These are phyloP conservation scores for Teunomyces atbi DNA, from an alignment of 805 yeast genomes.

Conservation along the genomic window DNA sequence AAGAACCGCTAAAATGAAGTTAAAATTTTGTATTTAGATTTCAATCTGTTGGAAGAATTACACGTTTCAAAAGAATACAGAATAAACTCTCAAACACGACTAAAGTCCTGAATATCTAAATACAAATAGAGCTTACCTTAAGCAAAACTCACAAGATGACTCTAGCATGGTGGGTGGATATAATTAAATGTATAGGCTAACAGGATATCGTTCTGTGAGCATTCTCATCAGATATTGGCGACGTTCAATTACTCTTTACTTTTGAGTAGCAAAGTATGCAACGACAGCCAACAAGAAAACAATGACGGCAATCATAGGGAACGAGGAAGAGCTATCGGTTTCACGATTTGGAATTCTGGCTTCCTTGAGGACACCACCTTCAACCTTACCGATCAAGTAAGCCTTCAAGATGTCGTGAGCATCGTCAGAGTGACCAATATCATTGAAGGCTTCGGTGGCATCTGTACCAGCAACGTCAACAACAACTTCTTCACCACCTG, in stretches of 20 bases:
- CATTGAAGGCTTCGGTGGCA: constrained; percentile 51
- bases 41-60: background rate
- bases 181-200: background rate
- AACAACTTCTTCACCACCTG: constrained; percentile 49
- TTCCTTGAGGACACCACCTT: constrained; percentile 50
- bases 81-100: background rate
- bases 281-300: constrained; percentile 41
- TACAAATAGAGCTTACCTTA: background rate
- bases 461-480: constrained; percentile 43
- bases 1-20: background rate
- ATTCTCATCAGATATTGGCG: background rate
- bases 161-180: background rate
- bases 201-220: background rate
- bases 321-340: constrained; percentile 18
- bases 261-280: constrained; percentile 37
- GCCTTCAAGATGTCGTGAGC: constrained; percentile 75
- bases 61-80: background rate
- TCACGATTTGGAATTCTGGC: constrained; percentile 17
- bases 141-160: background rate
- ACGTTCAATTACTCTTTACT: constrained; percentile 16
- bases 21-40: background rate
- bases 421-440: constrained; percentile 97
- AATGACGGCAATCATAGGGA: constrained; percentile 33
- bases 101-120: background rate
- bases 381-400: constrained; percentile 75